Evolutionary conservation across 202 grass and related monocot species (phyloP), one percentile per base, ranked within the genome.

Genomic region (Brachypodium distachyon): DNA sequence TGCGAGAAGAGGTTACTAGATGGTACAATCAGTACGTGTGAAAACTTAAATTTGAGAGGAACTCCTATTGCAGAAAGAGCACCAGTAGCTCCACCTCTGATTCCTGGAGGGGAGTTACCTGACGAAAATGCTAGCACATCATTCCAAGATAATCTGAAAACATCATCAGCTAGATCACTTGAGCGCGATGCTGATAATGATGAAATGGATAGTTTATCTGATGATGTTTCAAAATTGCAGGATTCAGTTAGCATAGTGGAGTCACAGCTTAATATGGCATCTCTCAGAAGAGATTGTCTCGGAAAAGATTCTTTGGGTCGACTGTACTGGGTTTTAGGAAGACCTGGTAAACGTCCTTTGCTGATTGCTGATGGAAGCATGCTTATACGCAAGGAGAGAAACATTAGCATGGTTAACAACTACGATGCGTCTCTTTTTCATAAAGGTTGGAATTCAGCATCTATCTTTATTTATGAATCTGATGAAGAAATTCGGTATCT

Each of bases 231-330:
- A 74, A 54, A 85, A 52, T 33, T 94, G 72, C 91, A 92, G 73
- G 89, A 90, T 71, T 79, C 91, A 83, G 94, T 98, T 86, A 70
- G 59, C 39, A 75, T 59, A 60, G 77, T 87, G 48, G 95, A 98
- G 62, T 92, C 82, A 53, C 91, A 94, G 72, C 80, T 98, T 38
- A 82, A 81, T 61, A 77, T 78, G 84, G 28, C 86, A 60, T 98
- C 84, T 58, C 82, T 94, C 43, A 94, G 95, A 90, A 92, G 95
- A 82, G 95, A 92, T 42, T 98, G 79, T 74, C 84, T 98, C 32
- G 95, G 95, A 59, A 98, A 74, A 80, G 95, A 98, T 83, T 92
- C 85, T 40, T 81, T 90, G 54, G 91, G 89, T 85, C 89, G 89
- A 32, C 86, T 87, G 36, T 98, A 98, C 63, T 98, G 91, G 87